These are phyloP conservation scores for Amylocarpus encephaloides DNA, from an alignment of 2,329 filamentous ascomycete species.

Conservation along the genomic window DNA sequence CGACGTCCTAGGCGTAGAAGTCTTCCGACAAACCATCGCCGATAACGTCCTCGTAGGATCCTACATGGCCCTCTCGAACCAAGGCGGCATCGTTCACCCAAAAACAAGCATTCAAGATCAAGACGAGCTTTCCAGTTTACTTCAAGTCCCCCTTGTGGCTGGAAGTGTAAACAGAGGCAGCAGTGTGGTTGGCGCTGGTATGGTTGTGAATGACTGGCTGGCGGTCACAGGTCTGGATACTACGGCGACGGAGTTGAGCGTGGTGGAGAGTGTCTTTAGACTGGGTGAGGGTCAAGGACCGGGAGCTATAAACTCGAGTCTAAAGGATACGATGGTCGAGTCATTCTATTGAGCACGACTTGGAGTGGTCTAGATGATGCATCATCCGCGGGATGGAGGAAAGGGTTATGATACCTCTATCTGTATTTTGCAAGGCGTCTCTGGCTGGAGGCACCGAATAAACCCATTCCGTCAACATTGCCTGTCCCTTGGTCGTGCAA, in stretches of 20 bases:
- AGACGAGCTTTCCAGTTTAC: conserved; percentile 86
- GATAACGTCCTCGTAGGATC: conserved; percentile 95
- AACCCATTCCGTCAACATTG: neutral
- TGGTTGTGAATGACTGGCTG: conserved; percentile 98
- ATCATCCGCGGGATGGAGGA: neutral
- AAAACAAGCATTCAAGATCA: conserved; percentile 97
- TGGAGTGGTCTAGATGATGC: conserved; percentile 2
- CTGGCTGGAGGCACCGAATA: neutral
- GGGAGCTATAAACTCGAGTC: conserved; percentile 69
- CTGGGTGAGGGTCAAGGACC: conserved; percentile 81
- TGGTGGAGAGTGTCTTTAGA: conserved; percentile 93
- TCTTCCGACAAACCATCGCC: conserved; percentile 89
- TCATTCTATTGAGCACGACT: conserved; percentile 74
- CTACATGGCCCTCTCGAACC: conserved; percentile 95
- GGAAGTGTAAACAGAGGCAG: conserved; percentile 90
- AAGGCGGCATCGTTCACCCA: conserved; percentile 93
- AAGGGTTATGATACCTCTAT: neutral
- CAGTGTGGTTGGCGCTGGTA: conserved; percentile 90
- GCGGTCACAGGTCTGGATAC: conserved; percentile 90
- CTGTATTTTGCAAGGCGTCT: conserved; percentile 2
- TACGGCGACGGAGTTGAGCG: conserved; percentile 93
- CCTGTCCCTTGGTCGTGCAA: neutral
- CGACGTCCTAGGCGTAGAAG: conserved; percentile 83
- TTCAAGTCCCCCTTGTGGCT: conserved; percentile 93
- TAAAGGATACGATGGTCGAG: conserved; percentile 99